Percentiles rank a stretch among this genome's conserved stretches.
phyloP scores from a whole-genome alignment of 768 basidiomycete genomes.

The Boletus coccyginus region DNA sequence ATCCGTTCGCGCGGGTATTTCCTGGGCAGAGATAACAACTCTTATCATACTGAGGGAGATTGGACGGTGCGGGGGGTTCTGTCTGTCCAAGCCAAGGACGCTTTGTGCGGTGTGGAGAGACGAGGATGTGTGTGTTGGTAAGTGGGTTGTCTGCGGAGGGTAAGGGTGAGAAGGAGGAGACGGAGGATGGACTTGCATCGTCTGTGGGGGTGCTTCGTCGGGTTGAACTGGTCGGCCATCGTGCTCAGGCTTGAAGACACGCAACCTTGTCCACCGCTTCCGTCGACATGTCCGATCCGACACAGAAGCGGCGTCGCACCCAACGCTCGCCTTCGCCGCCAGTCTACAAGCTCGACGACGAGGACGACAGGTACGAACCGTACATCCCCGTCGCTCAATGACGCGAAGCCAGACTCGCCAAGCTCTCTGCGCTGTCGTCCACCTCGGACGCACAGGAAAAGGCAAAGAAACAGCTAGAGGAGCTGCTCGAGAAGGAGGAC shows the following conservation, averaged over 20 bases:
- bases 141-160: constrained; percentile 69
- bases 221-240: constrained; percentile 47
- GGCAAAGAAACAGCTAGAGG: constrained; percentile 50
- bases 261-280: background rate
- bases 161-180: constrained; percentile 5
- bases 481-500: constrained; percentile 61
- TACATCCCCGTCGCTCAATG: constrained; percentile 88
- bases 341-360: constrained; percentile 59
- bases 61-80: constrained; percentile 54
- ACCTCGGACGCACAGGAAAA: constrained; percentile 49
- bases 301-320: constrained; percentile 49
- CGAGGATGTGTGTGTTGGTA: constrained; percentile 70
- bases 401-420: constrained; percentile 75
- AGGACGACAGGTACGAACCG: constrained; percentile 66
- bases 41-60: constrained; percentile 64
- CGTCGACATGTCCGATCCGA: constrained; percentile 27
- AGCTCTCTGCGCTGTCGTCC: constrained; percentile 61
- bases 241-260: background rate
- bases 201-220: constrained; percentile 64
- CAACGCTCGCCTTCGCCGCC: constrained; percentile 60
- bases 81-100: constrained; percentile 91
- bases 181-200: constrained; percentile 47
- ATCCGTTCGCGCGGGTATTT: constrained; percentile 71
- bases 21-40: constrained; percentile 88
- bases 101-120: constrained; percentile 87